Percentiles rank a stretch among this genome's conserved stretches.
These are phyloP conservation scores for Colletotrichum godetiae DNA, from an alignment of 2,329 filamentous ascomycete species.

Conservation along the genomic window DNA sequence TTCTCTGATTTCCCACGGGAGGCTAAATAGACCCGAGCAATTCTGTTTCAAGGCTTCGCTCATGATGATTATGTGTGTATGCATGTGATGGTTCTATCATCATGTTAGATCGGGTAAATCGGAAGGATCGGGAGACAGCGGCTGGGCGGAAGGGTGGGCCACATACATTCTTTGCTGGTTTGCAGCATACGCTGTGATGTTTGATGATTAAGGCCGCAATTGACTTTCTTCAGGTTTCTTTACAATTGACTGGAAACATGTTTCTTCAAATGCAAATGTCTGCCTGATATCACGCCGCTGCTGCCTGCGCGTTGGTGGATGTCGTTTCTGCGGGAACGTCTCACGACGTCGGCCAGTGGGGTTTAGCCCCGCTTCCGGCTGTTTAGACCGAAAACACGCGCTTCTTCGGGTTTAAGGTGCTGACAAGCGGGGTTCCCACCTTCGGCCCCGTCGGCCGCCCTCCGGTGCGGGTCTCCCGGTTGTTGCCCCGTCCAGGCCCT, in stretches of 20 bases:
- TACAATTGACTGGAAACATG: neutral
- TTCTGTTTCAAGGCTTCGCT: neutral
- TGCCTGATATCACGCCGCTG: conserved; percentile 8
- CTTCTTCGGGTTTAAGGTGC: neutral
- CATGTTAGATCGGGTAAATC: neutral
- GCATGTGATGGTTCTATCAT: neutral
- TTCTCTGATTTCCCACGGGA: conserved; percentile 27
- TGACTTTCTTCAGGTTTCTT: too few relatives aligned
- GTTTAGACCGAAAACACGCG: neutral
- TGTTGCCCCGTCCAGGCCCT: neutral
- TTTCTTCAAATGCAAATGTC: conserved; percentile 9
- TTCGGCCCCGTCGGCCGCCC: neutral
- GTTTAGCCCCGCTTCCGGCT: conserved; percentile 19
- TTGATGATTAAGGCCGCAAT: neutral
- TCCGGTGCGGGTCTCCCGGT: neutral
- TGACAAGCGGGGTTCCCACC: neutral
- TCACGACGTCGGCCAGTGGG: neutral
- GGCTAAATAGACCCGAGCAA: neutral
- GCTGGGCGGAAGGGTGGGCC: too few relatives aligned
- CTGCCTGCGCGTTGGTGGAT: conserved; percentile 12
- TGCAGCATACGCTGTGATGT: neutral
- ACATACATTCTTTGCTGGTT: neutral
- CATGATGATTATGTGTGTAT: neutral
- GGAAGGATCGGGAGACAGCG: neutral
- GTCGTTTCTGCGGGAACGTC: conserved; percentile 4